phyloP scores from a whole-genome alignment of 73 alveolate species.

The Effrenium voratum region DNA sequence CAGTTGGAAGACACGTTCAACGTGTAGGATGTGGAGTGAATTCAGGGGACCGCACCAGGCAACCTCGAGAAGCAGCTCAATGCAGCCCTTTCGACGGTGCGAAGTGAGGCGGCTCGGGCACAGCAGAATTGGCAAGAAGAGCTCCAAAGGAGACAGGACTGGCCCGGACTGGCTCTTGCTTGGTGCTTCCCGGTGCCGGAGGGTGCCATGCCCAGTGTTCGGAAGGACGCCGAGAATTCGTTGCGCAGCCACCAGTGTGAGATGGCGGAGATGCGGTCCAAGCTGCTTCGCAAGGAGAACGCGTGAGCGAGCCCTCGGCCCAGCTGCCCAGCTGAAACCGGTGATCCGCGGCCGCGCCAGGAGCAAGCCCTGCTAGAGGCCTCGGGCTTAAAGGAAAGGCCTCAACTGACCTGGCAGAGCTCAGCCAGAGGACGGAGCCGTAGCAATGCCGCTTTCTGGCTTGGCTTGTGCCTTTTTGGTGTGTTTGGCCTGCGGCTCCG shows the following conservation, averaged over 20 bases:
- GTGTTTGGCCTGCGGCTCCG: too few species aligned
- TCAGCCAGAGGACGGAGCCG: too few species aligned
- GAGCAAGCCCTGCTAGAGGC: constrained; percentile 75
- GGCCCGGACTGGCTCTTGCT: too few species aligned
- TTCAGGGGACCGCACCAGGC: background rate
- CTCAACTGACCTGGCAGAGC: too few species aligned
- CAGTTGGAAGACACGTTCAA: background rate
- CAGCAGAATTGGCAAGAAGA: constrained; percentile 34
- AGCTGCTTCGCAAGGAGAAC: constrained; percentile 66
- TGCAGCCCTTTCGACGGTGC: constrained; percentile 26
- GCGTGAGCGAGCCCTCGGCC: background rate
- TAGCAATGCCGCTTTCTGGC: too few species aligned
- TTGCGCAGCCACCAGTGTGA: constrained; percentile 5
- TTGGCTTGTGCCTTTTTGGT: too few species aligned
- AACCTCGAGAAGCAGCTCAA: constrained; percentile 51
- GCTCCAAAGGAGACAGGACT: constrained; percentile 83
- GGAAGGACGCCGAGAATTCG: constrained; percentile 38
- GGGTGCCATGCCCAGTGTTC: background rate
- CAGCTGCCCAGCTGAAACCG: background rate
- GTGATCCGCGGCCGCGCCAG: background rate
- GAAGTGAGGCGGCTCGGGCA: background rate
- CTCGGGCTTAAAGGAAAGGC: constrained; percentile 49
- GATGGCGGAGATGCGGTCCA: constrained; percentile 73
- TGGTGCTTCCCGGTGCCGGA: background rate
- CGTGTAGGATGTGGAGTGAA: background rate